phyloP scores from a whole-genome alignment of 192 early-diverging fungal species.

The Backusella westeae region DNA sequence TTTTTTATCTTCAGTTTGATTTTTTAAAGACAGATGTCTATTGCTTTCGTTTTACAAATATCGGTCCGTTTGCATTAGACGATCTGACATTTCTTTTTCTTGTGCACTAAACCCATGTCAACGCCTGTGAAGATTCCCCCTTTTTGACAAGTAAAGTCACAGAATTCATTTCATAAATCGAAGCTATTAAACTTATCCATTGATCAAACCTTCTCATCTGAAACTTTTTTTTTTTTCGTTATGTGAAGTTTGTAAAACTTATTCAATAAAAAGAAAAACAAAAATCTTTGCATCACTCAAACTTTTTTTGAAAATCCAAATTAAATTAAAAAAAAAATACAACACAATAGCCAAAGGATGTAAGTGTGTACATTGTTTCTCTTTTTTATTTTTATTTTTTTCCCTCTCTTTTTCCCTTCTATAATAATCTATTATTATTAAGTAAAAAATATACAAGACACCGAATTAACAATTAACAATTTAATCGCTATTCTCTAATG shows the following conservation, averaged over 20 bases:
- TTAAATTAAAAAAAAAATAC: background rate
- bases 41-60: background rate
- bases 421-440: background rate
- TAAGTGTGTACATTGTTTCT: background rate
- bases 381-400: background rate
- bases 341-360: background rate
- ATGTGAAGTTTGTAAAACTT: background rate
- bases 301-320: background rate
- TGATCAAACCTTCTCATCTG: background rate
- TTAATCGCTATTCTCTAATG: background rate
- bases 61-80: background rate
- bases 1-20: background rate
- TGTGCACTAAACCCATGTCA: background rate
- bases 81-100: background rate
- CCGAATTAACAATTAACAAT: background rate
- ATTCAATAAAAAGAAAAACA: background rate
- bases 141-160: background rate
- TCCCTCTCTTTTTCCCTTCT: background rate
- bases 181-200: background rate
- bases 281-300: background rate
- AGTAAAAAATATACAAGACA: background rate
- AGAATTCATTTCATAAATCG: background rate
- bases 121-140: background rate
- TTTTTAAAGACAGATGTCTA: background rate
- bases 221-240: background rate